phyloP scores from a whole-genome alignment of 257 asterid species.

The Vinca minor region DNA sequence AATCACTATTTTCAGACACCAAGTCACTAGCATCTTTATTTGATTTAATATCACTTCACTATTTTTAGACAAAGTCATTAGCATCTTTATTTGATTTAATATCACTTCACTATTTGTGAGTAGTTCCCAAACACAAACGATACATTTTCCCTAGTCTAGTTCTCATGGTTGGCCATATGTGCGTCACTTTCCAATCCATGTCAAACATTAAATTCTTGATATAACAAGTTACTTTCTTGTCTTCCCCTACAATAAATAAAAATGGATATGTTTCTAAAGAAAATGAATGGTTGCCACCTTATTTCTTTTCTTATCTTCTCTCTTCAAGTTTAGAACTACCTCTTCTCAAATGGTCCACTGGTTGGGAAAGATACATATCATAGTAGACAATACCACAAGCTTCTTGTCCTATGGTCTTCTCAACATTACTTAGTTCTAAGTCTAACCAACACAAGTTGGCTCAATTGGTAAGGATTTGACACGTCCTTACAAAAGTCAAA shows the following conservation, averaged over 20 bases:
- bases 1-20: background rate
- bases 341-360: conserved; percentile 38
- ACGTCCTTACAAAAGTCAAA: too few species aligned
- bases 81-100: too few species aligned
- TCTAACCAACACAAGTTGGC: too few species aligned
- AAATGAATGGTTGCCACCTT: conserved; percentile 30
- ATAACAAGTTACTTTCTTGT: conserved; percentile 12
- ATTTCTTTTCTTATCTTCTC: conserved; percentile 31
- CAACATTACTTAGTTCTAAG: conserved; percentile 27
- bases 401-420: conserved; percentile 57
- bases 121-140: conserved; percentile 1
- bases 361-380: conserved; percentile 32
- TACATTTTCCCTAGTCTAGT: conserved; percentile 6
- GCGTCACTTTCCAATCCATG: conserved; percentile 37
- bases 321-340: conserved; percentile 16
- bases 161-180: conserved; percentile 19
- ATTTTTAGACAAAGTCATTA: too few species aligned
- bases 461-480: too few species aligned
- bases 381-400: conserved; percentile 67
- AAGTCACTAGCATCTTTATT: background rate
- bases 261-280: conserved; percentile 11
- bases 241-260: conserved; percentile 6
- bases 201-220: conserved; percentile 24
- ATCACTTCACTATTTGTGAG: conserved; percentile 5
- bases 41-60: conserved; percentile 1